phyloP scores from a whole-genome alignment of 2,329 filamentous ascomycete species.

The Talaromyces atroroseus region DNA sequence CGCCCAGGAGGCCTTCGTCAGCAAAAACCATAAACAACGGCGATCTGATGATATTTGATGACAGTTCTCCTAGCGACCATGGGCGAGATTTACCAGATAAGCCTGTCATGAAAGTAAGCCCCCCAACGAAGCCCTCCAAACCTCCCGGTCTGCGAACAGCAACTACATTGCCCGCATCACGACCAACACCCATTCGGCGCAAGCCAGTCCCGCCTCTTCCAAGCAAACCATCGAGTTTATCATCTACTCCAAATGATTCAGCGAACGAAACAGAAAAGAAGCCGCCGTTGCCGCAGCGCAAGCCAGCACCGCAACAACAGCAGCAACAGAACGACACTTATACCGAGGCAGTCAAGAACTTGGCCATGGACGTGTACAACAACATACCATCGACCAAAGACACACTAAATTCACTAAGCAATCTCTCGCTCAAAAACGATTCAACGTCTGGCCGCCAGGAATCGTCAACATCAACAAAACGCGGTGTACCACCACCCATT shows the following conservation, averaged over 20 bases:
- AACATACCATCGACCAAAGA: conserved; percentile 16
- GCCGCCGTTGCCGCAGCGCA: conserved; percentile 23
- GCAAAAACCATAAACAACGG: conserved; percentile 14
- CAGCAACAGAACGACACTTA: conserved; percentile 13
- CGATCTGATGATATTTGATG: conserved; percentile 23
- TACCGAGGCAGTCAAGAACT: conserved; percentile 14
- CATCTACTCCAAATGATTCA: conserved; percentile 15
- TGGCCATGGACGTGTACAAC: conserved; percentile 17
- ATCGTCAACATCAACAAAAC: conserved; percentile 18
- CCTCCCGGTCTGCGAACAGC: conserved; percentile 37
- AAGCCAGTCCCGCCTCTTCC: conserved; percentile 36
- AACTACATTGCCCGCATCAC: conserved; percentile 18
- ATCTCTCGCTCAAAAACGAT: conserved; percentile 6
- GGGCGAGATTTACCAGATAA: conserved; percentile 15
- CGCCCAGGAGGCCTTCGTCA: conserved; percentile 31
- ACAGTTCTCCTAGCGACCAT: conserved; percentile 26
- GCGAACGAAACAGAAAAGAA: conserved; percentile 18
- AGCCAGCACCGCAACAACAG: neutral
- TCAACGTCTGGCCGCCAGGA: conserved; percentile 8
- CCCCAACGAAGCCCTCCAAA: conserved; percentile 42
- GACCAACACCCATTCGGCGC: conserved; percentile 22
- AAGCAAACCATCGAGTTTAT: conserved; percentile 26
- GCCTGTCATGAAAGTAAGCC: conserved; percentile 19
- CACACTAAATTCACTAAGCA: conserved; percentile 13
- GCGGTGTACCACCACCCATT: conserved; percentile 18